Percentiles rank a stretch among this genome's conserved stretches.
Conservation (phyloP, 164 flowering plant genomes). For the Liriodendron chinense region DNA sequence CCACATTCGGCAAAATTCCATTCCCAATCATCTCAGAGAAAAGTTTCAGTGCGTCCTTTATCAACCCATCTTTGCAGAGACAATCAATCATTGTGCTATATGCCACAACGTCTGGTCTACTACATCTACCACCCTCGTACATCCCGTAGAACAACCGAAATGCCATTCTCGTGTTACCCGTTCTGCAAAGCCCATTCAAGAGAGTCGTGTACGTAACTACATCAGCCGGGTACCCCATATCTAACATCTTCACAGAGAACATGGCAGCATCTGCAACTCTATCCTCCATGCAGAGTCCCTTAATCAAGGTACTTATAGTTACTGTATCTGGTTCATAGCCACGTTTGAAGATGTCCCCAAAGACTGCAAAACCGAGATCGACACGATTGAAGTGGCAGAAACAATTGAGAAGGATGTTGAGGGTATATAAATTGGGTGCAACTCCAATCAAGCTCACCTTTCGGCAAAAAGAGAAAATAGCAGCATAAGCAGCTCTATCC, state of each 20-base stretch:
- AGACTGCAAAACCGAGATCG: slow-evolving; percentile 13
- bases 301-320: slow-evolving; percentile 6
- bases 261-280: background rate
- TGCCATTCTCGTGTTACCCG: background rate
- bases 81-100: slow-evolving; percentile 6
- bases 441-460: slow-evolving; percentile 10
- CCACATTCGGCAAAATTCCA: slow-evolving; percentile 7
- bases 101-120: background rate
- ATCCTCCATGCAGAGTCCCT: slow-evolving; percentile 13
- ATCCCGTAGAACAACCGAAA: slow-evolving; percentile 6
- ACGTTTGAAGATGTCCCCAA: slow-evolving; percentile 17
- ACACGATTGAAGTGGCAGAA: slow-evolving; percentile 13
- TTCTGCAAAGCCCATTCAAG: slow-evolving; percentile 16
- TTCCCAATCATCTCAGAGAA: slow-evolving; percentile 1
- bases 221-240: slow-evolving; percentile 1
- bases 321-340: slow-evolving; percentile 9
- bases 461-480: slow-evolving; percentile 9
- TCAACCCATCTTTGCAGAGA: slow-evolving; percentile 4
- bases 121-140: background rate
- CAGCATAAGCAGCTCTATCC: background rate
- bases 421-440: slow-evolving; percentile 3
- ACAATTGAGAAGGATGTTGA: slow-evolving; percentile 21
- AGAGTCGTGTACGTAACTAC: slow-evolving; percentile 4
- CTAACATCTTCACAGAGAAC: slow-evolving; percentile 5
- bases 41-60: background rate